phyloP scores from a whole-genome alignment of 1,139 yeast species.

The Zhuliangozyma blackwelliae region DNA sequence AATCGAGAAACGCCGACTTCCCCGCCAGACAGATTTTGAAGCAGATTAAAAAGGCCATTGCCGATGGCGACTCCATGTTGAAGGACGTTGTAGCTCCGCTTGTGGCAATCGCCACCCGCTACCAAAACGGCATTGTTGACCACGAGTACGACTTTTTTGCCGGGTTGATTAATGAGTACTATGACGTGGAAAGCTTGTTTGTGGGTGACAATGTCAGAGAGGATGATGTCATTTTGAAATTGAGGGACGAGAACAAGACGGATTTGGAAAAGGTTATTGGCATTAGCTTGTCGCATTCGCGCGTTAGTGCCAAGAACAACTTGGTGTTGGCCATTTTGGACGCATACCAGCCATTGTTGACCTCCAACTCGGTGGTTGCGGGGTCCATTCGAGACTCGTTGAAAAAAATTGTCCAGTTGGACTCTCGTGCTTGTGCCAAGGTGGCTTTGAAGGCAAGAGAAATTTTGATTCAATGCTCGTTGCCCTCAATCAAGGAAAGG shows the following conservation, averaged over 20 bases:
- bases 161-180: conserved; percentile 64
- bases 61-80: conserved; percentile 46
- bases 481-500: conserved; percentile 94
- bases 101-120: conserved; percentile 63
- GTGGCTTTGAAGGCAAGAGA: conserved; percentile 97
- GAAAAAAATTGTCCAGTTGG: conserved; percentile 79
- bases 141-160: conserved; percentile 82
- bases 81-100: conserved; percentile 67
- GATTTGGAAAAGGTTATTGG: conserved; percentile 70
- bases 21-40: conserved; percentile 83
- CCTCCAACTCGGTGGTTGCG: conserved; percentile 65
- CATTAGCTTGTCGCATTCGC: conserved; percentile 80
- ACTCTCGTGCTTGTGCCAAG: conserved; percentile 84
- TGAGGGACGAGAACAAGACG: conserved; percentile 83
- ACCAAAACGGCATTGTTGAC: conserved; percentile 69
- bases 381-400: conserved; percentile 65
- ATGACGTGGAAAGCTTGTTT: conserved; percentile 72
- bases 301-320: conserved; percentile 91
- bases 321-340: conserved; percentile 80
- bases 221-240: conserved; percentile 77
- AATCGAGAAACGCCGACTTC: conserved; percentile 73
- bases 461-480: conserved; percentile 89
- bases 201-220: conserved; percentile 72
- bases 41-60: conserved; percentile 50
- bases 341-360: conserved; percentile 73